Conservation (phyloP, 257 asterid species). For the Petunia secreta region DNA sequence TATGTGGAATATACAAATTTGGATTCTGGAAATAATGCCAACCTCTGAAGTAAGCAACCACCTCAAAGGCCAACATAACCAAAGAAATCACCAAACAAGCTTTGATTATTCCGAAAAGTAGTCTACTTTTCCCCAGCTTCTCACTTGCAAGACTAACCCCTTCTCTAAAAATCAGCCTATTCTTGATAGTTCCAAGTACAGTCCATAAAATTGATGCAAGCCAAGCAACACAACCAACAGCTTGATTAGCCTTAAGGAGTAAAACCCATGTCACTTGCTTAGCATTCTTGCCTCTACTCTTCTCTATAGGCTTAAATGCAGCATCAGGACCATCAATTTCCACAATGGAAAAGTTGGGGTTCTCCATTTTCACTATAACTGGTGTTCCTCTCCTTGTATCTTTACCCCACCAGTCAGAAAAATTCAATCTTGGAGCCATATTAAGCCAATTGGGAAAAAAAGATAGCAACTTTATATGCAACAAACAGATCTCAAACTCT, state of each 20-base stretch:
- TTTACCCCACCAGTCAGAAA: slow-evolving; percentile 53
- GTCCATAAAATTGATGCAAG: slow-evolving; percentile 49
- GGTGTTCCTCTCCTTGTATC: slow-evolving; percentile 53
- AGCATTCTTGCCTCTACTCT: slow-evolving; percentile 63
- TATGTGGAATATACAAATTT: slow-evolving; percentile 40
- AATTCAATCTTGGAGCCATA: slow-evolving; percentile 70
- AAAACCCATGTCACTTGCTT: slow-evolving; percentile 72
- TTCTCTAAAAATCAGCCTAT: slow-evolving; percentile 47
- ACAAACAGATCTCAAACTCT: background rate
- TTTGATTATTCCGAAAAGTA: slow-evolving; percentile 49
- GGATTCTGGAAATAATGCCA: slow-evolving; percentile 53
- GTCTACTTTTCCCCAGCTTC: slow-evolving; percentile 56
- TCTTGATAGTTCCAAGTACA: slow-evolving; percentile 49
- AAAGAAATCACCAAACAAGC: slow-evolving; percentile 37
- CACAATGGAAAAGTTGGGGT: slow-evolving; percentile 62
- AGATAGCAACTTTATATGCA: slow-evolving; percentile 19
- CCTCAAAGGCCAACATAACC: slow-evolving; percentile 51
- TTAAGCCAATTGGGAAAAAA: slow-evolving; percentile 21
- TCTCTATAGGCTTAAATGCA: slow-evolving; percentile 67
- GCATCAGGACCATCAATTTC: slow-evolving; percentile 73
- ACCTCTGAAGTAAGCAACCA: slow-evolving; percentile 53
- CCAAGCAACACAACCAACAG: slow-evolving; percentile 67
- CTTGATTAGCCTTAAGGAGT: slow-evolving; percentile 66
- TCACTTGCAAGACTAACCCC: slow-evolving; percentile 67
- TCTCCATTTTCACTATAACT: slow-evolving; percentile 73